These are phyloP conservation scores for Clonostachys sp. DNA, from an alignment of 2,329 filamentous ascomycete species.

Conservation along the genomic window DNA sequence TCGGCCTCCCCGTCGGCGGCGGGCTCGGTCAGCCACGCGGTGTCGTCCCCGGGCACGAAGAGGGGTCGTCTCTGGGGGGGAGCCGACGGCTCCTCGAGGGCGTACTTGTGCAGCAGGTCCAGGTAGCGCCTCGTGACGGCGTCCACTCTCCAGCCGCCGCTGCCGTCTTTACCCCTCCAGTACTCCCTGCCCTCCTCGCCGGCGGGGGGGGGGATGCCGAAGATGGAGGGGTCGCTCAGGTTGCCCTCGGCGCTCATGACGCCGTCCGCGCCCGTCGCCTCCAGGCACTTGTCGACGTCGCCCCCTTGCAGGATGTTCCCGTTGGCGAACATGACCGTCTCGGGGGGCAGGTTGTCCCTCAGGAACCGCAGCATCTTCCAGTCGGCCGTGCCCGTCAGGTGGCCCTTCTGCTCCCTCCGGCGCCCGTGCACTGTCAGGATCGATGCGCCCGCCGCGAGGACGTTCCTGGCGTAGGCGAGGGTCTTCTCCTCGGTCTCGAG, in stretches of 20 bases:
- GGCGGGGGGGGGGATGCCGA: conserved; percentile 60
- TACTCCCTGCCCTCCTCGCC: conserved; percentile 74
- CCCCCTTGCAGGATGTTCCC: conserved; percentile 82
- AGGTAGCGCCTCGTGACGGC: conserved; percentile 83
- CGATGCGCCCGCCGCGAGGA: conserved; percentile 82
- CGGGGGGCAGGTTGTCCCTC: conserved; percentile 74
- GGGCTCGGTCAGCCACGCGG: conserved; percentile 33
- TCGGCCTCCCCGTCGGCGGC: background rate
- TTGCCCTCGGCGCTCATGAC: conserved; percentile 98
- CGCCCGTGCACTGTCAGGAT: conserved; percentile 92
- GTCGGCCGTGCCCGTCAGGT: conserved; percentile 88
- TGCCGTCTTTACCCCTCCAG: conserved; percentile 76
- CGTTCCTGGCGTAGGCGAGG: conserved; percentile 82
- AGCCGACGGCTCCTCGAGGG: conserved; percentile 48
- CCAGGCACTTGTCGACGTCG: conserved; percentile 74
- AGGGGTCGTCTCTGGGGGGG: conserved; percentile 67
- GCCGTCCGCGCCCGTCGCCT: conserved; percentile 81
- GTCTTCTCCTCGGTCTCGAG: conserved; percentile 84
- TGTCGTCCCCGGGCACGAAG: conserved; percentile 61
- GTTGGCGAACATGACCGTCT: conserved; percentile 95
- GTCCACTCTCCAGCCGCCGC: conserved; percentile 84
- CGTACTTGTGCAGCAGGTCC: conserved; percentile 81
- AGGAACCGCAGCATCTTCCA: conserved; percentile 83
- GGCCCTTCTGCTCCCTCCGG: conserved; percentile 87
- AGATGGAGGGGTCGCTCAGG: conserved; percentile 85